These are phyloP conservation scores for Neurospora cerealis DNA, from an alignment of 495 filamentous ascomycete species.

Conservation along the genomic window DNA sequence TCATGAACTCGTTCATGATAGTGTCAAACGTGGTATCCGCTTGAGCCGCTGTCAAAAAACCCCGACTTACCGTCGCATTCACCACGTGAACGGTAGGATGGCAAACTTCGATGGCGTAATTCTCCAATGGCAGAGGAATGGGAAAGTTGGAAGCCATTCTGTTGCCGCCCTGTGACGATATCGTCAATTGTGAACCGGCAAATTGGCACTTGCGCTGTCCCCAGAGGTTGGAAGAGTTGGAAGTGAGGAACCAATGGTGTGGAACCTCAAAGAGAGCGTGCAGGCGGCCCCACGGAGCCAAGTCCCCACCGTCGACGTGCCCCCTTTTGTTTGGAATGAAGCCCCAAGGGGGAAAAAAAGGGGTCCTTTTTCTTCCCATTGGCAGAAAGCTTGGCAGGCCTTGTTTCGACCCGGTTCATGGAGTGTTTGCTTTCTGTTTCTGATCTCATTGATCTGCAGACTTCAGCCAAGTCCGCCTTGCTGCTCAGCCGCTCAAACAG, in stretches of 20 bases:
- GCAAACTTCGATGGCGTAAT: background rate
- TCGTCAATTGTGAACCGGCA: background rate
- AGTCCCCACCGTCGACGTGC: background rate
- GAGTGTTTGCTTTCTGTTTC: background rate
- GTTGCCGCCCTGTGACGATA: background rate
- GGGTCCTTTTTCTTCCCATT: background rate
- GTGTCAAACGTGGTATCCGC: background rate
- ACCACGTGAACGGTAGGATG: background rate
- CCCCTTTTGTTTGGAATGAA: background rate
- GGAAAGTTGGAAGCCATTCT: background rate
- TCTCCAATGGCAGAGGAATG: background rate
- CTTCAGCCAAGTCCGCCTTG: background rate
- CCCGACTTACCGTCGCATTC: background rate
- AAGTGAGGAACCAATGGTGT: background rate
- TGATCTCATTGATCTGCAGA: background rate
- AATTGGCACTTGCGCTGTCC: background rate
- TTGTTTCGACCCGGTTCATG: background rate
- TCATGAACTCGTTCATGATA: background rate
- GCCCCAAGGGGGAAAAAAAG: background rate
- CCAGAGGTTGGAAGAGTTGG: background rate
- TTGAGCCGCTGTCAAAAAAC: background rate
- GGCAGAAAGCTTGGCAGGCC: background rate
- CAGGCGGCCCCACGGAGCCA: background rate
- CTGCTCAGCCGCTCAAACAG: background rate
- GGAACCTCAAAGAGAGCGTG: background rate